These are phyloP conservation scores for Leccinum longicurvipes DNA, from an alignment of 768 basidiomycete genomes.

Conservation along the genomic window DNA sequence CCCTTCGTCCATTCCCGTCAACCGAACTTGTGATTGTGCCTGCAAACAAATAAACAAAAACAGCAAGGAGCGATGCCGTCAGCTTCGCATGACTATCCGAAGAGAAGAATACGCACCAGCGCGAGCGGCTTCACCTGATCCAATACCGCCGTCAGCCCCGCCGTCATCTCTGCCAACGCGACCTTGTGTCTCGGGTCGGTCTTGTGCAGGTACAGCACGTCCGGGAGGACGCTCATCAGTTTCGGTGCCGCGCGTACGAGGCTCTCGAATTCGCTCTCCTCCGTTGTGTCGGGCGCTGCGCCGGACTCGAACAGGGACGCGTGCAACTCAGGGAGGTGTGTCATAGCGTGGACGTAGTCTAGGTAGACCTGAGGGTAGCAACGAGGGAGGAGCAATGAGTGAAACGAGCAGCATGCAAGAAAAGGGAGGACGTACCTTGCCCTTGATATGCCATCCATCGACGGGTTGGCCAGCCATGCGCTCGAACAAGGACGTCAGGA, in stretches of 20 bases:
- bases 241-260: slow-evolving; percentile 58
- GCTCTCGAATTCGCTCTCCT: slow-evolving; percentile 56
- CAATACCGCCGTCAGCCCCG: slow-evolving; percentile 53
- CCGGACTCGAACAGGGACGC: slow-evolving; percentile 39
- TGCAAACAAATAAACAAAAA: slow-evolving; percentile 3
- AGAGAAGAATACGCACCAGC: slow-evolving; percentile 44
- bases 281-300: slow-evolving; percentile 42
- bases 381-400: slow-evolving; percentile 3
- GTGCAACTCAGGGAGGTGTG: slow-evolving; percentile 53
- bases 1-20: slow-evolving; percentile 49
- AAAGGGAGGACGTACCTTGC: slow-evolving; percentile 53
- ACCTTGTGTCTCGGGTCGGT: slow-evolving; percentile 63
- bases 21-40: slow-evolving; percentile 43
- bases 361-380: slow-evolving; percentile 50
- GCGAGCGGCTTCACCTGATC: slow-evolving; percentile 59
- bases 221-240: slow-evolving; percentile 65
- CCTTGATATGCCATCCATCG: slow-evolving; percentile 77
- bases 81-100: background rate
- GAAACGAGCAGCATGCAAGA: background rate
- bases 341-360: slow-evolving; percentile 68
- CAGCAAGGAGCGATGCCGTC: slow-evolving; percentile 7
- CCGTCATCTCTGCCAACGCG: slow-evolving; percentile 71
- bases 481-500: slow-evolving; percentile 68
- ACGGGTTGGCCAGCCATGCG: slow-evolving; percentile 56
- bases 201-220: slow-evolving; percentile 53